Conservation (phyloP, 2,329 filamentous ascomycete species). For the Fusarium temperatum region DNA sequence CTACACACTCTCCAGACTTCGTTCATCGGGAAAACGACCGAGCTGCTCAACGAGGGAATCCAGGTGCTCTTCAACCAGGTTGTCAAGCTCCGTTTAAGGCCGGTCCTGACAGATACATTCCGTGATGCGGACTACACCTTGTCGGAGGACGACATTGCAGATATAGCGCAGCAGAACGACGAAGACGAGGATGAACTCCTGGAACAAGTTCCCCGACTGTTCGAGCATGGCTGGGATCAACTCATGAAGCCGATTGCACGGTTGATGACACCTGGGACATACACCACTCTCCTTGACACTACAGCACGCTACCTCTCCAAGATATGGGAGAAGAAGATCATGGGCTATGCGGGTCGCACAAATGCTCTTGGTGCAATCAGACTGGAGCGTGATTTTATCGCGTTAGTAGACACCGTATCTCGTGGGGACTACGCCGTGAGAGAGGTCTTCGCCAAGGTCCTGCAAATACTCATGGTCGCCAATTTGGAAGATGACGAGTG, state of each 20-base stretch:
- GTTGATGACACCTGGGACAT: conserved; percentile 81
- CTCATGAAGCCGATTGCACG: conserved; percentile 86
- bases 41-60: conserved; percentile 85
- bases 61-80: conserved; percentile 89
- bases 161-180: conserved; percentile 63
- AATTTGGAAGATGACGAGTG: conserved; percentile 98
- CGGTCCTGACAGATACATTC: conserved; percentile 87
- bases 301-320: conserved; percentile 79
- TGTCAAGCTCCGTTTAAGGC: conserved; percentile 83
- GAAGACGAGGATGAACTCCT: conserved; percentile 62
- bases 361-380: conserved; percentile 84
- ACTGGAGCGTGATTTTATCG: conserved; percentile 84
- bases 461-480: conserved; percentile 84
- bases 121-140: conserved; percentile 88
- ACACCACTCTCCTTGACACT: conserved; percentile 76
- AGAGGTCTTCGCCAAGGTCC: conserved; percentile 78
- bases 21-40: conserved; percentile 80
- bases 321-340: conserved; percentile 87
- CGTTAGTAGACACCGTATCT: conserved; percentile 74
- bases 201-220: conserved; percentile 80
- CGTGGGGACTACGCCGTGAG: conserved; percentile 79
- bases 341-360: conserved; percentile 79
- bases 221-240: conserved; percentile 85
- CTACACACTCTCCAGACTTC: conserved; percentile 74
- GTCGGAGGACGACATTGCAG: conserved; percentile 67